These are phyloP conservation scores for Pachysolen tannophilus DNA, from an alignment of 805 yeast species.

Conservation along the genomic window DNA sequence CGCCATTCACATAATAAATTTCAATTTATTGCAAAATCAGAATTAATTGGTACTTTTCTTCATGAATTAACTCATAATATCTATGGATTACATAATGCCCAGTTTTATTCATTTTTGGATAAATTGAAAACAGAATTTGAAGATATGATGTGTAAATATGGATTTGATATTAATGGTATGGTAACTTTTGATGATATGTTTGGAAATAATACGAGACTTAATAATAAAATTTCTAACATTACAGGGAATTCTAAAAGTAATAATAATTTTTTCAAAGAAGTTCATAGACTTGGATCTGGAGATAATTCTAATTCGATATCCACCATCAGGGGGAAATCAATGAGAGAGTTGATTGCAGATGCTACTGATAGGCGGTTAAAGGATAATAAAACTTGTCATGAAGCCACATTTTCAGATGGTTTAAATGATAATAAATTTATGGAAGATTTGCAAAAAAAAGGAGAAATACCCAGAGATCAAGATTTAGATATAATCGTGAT, in stretches of 20 bases:
- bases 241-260: slow-evolving; percentile 23
- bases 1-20: slow-evolving; percentile 47
- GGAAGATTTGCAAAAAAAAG: no score
- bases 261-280: slow-evolving; percentile 32
- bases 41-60: slow-evolving; percentile 72
- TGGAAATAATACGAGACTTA: slow-evolving; percentile 25
- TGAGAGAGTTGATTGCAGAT: slow-evolving; percentile 36
- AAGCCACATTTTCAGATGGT: no score
- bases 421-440: no score
- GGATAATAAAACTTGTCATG: slow-evolving; percentile 43
- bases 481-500: no score
- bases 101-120: slow-evolving; percentile 60
- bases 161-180: slow-evolving; percentile 37
- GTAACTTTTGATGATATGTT: slow-evolving; percentile 38
- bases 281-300: slow-evolving; percentile 24
- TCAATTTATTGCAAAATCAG: slow-evolving; percentile 53
- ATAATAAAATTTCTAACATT: slow-evolving; percentile 12
- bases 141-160: slow-evolving; percentile 32
- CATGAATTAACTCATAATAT: slow-evolving; percentile 84
- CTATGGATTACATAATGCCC: slow-evolving; percentile 71
- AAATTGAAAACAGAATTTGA: slow-evolving; percentile 45
- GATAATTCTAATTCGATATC: slow-evolving; percentile 8
- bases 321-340: slow-evolving; percentile 5
- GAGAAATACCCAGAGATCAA: no score
- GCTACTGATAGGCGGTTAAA: slow-evolving; percentile 57